Conservation (phyloP, 1,284 basidiomycete genomes). For the Cryptococcus sp. region DNA sequence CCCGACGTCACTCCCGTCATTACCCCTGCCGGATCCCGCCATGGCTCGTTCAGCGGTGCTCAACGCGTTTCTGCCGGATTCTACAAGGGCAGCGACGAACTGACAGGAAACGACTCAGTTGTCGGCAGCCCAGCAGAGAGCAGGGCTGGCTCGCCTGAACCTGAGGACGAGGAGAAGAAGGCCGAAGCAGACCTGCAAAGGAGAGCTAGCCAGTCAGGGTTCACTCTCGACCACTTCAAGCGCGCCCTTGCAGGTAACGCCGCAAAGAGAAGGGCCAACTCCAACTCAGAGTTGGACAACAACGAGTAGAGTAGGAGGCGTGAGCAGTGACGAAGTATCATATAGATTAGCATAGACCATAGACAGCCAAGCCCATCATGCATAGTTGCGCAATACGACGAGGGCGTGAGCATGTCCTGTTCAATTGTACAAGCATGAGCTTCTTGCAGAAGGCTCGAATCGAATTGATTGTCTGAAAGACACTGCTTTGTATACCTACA, state of each 20-base stretch:
- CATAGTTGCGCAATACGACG: not conserved
- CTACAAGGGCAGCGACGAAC: slow-evolving; percentile 41
- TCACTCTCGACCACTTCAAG: slow-evolving; percentile 52
- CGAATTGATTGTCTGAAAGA: too few relatives aligned
- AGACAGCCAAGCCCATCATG: not conserved
- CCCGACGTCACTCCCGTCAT: slow-evolving; percentile 52
- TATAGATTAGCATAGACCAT: slow-evolving; percentile 2
- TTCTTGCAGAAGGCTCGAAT: too few relatives aligned
- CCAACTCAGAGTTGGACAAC: slow-evolving; percentile 13
- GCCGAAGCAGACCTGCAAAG: slow-evolving; percentile 22
- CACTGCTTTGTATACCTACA: too few relatives aligned
- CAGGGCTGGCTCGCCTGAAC: slow-evolving; percentile 42
- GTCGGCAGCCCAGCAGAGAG: slow-evolving; percentile 45
- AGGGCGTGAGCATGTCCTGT: not conserved
- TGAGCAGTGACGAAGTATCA: not conserved
- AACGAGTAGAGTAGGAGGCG: slow-evolving; percentile 18
- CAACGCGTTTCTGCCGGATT: slow-evolving; percentile 16
- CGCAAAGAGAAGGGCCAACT: slow-evolving; percentile 25
- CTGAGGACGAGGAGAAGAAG: slow-evolving; percentile 23
- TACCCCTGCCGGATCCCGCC: slow-evolving; percentile 50
- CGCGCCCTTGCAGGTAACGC: slow-evolving; percentile 48
- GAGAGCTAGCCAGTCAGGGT: slow-evolving; percentile 24
- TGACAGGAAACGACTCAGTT: slow-evolving; percentile 52
- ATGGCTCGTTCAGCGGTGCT: slow-evolving; percentile 43
- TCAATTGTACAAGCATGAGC: too few relatives aligned